phyloP scores from a whole-genome alignment of 164 flowering plant species.

The Vitis riparia region DNA sequence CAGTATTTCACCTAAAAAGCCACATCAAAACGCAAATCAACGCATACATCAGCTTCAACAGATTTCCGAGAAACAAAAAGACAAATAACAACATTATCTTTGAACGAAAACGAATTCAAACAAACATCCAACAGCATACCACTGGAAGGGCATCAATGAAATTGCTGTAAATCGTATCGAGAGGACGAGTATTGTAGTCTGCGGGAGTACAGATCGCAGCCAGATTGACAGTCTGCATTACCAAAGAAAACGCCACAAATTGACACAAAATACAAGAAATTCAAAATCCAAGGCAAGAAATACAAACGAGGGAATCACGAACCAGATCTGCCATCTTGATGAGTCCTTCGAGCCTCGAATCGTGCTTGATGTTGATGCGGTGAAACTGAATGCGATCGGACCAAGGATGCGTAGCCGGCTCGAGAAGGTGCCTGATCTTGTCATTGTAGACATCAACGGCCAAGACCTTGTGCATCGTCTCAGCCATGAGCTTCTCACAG shows the following conservation, averaged over 20 bases:
- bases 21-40: conserved; percentile 1
- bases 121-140: conserved; percentile 32
- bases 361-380: conserved; percentile 92
- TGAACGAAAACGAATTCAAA: neutral
- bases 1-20: conserved; percentile 80
- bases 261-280: conserved; percentile 11
- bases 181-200: conserved; percentile 82
- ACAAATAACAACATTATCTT: neutral
- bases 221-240: conserved; percentile 63
- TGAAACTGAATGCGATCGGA: conserved; percentile 85
- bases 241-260: neutral
- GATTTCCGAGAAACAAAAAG: neutral
- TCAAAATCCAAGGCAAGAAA: neutral
- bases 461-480: conserved; percentile 76
- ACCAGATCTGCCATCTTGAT: conserved; percentile 99
- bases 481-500: conserved; percentile 77
- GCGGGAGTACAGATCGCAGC: conserved; percentile 95
- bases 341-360: conserved; percentile 93
- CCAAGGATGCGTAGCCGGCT: conserved; percentile 52
- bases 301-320: neutral
- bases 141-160: conserved; percentile 85
- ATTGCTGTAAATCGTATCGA: conserved; percentile 81
- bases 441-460: conserved; percentile 82
- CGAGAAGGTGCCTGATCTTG: conserved; percentile 85
- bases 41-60: conserved; percentile 10